Base-by-base conservation (phyloP, 768 basidiomycete genomes). In the Fomitopsis pulvina region DNA sequence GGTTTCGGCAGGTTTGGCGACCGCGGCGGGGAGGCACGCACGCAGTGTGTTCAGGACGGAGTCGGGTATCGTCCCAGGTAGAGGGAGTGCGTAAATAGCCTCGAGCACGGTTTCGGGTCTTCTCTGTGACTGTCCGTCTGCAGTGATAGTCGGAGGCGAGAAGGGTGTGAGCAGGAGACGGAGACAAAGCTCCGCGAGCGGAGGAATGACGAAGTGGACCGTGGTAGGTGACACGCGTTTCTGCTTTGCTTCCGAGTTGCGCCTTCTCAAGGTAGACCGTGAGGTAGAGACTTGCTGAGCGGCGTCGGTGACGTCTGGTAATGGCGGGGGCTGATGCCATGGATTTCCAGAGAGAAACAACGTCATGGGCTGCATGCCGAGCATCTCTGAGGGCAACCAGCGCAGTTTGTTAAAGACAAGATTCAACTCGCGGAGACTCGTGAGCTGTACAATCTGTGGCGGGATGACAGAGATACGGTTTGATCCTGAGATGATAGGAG, bases 371-470 rank as follows among this genome's bases (percentile, higher is more conserved):
- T 61, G 69, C 76, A 86, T 79, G 26, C 66, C 60, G n/a, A 74
- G 62, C 60, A 88, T 74, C 59, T 88, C 85, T 6, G 80, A 74
- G 12, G 87, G 87, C 0, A 89, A 63, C 61, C 76, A 84, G 48
- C 61, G 57, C 2, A 88, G 64, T 27, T 66, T 62, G 61, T 89
- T 89, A 47, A 73, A 70, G 0, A 81, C 71, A 3, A 89, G 57
- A 52, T 86, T 83, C 6, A 89, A 70, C 39, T 81, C 76, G 43
- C 69, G 69, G 2, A 89, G 72, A 43, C 75, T 74, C 8, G 59
- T 67, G 16, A 88, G 68, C 5, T 67, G 67, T 18, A 64, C 68
- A 29, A 89, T 81, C 45, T 84, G 83, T 0, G 86, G 78, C 1
- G 87, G 85, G 18, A 89, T 62, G 34, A 66, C 68, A 1, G 65